Evolutionary conservation across 768 basidiomycete genomes (phyloP).

Genomic region (Leccinum uliginosum): DNA sequence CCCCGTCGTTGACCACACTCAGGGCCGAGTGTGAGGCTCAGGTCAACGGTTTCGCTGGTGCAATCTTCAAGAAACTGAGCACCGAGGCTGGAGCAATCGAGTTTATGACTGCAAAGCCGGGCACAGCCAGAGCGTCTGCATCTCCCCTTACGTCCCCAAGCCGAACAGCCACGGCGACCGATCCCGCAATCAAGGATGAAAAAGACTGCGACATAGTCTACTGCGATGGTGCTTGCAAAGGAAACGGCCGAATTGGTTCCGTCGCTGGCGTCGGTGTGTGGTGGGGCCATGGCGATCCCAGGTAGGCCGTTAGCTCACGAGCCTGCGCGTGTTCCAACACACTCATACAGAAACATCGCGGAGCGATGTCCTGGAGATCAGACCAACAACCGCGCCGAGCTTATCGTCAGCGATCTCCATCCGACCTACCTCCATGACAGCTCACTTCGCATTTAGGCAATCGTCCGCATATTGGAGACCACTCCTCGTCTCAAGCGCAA

Average conservation of each 20-base stretch:
- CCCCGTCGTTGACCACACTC: conserved; percentile 21
- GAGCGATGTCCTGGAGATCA: conserved; percentile 81
- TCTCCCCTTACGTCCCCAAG: conserved; percentile 30
- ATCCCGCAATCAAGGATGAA: conserved; percentile 22
- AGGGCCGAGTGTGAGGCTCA: conserved; percentile 75
- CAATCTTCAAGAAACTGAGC: conserved; percentile 65
- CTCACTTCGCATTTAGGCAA: conserved; percentile 59
- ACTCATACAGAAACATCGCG: conserved; percentile 60
- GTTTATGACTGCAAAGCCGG: conserved; percentile 42
- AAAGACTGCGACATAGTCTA: conserved; percentile 55
- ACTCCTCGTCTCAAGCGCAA: conserved; percentile 51
- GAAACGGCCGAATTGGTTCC: conserved; percentile 67
- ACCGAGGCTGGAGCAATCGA: conserved; percentile 52
- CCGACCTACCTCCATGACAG: not conserved
- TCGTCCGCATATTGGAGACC: conserved; percentile 75
- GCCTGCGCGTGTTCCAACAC: not conserved
- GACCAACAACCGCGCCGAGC: conserved; percentile 86
- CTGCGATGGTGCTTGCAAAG: conserved; percentile 82
- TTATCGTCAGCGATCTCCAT: conserved; percentile 55
- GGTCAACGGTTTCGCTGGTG: conserved; percentile 57
- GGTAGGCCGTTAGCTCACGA: conserved; percentile 32
- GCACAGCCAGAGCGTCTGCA: conserved; percentile 3
- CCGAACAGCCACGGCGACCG: not conserved
- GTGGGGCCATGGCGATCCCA: conserved; percentile 69
- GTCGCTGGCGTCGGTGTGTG: conserved; percentile 86